Percentiles rank a stretch among this genome's conserved stretches.
phyloP scores from a whole-genome alignment of 2,329 filamentous ascomycete genomes.

The Aspergillus sp. region DNA sequence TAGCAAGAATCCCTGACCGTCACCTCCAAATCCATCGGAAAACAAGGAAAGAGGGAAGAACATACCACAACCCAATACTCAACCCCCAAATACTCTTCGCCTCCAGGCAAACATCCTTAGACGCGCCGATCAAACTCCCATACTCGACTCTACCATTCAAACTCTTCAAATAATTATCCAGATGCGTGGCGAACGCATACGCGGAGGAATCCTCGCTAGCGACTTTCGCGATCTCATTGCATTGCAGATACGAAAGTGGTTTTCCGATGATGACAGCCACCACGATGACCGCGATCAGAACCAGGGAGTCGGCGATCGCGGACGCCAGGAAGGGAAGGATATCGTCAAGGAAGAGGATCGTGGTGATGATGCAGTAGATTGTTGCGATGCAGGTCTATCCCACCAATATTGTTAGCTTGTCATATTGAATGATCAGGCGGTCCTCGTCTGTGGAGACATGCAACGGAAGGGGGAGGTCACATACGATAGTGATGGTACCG shows the following conservation, averaged over 20 bases:
- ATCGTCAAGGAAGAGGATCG: conserved; percentile 77
- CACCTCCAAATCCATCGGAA: too few relatives aligned
- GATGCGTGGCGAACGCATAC: conserved; percentile 54
- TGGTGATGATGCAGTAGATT: conserved; percentile 75
- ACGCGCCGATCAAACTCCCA: conserved; percentile 58
- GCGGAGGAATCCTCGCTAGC: conserved; percentile 49
- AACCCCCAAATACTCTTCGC: conserved; percentile 88
- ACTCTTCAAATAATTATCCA: conserved; percentile 53
- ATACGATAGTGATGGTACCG: conserved; percentile 75
- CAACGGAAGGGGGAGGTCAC: conserved; percentile 38
- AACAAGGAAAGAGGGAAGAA: conserved; percentile 12
- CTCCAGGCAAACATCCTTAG: conserved; percentile 70
- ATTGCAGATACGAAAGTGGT: conserved; percentile 76
- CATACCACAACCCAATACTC: conserved; percentile 71
- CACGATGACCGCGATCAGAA: conserved; percentile 76
- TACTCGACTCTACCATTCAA: conserved; percentile 53
- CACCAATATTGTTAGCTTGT: not conserved
- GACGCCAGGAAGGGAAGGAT: conserved; percentile 73
- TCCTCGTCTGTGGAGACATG: too few relatives aligned
- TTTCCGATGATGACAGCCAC: conserved; percentile 75
- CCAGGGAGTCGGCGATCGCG: conserved; percentile 63
- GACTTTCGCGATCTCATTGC: conserved; percentile 55
- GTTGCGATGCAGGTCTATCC: conserved; percentile 71
- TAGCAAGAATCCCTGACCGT: not conserved
- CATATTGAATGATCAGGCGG: too few relatives aligned